A percentile compares a stretch with the other conserved stretches of the same genome.
Conservation (phyloP, 2,329 filamentous ascomycete species). For the Aureobasidium musti region DNA sequence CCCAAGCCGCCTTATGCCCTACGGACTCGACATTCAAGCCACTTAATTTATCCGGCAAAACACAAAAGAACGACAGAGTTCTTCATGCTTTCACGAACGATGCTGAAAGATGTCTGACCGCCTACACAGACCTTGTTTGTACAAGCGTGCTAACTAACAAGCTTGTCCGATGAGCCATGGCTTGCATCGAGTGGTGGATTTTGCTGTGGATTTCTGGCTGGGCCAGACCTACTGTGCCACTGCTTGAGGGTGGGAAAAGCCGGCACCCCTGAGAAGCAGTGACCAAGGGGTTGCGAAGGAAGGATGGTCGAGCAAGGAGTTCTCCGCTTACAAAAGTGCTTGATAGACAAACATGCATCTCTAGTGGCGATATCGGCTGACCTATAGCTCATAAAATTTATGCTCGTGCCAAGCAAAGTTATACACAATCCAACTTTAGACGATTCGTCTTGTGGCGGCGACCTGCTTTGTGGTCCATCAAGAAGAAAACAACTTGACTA, state of each 20-base stretch:
- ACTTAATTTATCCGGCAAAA: slow-evolving; percentile 26
- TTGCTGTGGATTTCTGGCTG: background rate
- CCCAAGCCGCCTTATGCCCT: slow-evolving; percentile 17
- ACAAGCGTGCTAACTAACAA: slow-evolving; percentile 19
- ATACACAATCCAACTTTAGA: background rate
- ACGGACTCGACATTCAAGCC: slow-evolving; percentile 22
- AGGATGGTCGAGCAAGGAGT: slow-evolving; percentile 1
- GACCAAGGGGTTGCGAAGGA: slow-evolving; percentile 11
- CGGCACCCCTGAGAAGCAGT: slow-evolving; percentile 25
- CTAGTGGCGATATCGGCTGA: slow-evolving; percentile 1
- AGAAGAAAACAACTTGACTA: background rate
- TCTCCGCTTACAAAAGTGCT: background rate
- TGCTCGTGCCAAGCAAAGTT: background rate
- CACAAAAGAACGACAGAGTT: background rate
- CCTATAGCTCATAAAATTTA: background rate
- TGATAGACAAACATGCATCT: slow-evolving; percentile 5
- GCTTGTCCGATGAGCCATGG: slow-evolving; percentile 20
- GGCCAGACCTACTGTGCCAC: slow-evolving; percentile 19
- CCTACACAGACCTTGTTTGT: background rate
- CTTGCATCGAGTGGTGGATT: background rate
- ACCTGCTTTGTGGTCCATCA: background rate
- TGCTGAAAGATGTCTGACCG: background rate
- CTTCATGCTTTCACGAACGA: background rate
- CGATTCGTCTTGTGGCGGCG: slow-evolving; percentile 5
- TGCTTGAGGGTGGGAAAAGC: slow-evolving; percentile 4